Percentiles rank a stretch among this genome's conserved stretches.
Conservation (phyloP, 2,329 filamentous ascomycete genomes). For the Sclerotinia spermophila region DNA sequence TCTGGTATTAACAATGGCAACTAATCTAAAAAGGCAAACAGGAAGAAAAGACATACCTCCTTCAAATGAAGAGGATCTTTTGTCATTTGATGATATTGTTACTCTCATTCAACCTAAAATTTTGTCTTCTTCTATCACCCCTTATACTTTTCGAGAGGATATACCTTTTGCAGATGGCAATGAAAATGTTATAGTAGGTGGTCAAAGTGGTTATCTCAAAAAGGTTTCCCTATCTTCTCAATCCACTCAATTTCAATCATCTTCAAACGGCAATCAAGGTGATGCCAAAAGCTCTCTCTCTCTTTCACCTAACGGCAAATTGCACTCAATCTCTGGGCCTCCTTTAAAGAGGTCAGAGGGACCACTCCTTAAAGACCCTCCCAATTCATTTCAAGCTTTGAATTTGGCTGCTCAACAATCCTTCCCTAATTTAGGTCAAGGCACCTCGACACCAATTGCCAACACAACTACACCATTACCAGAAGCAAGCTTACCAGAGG, state of each 20-base stretch:
- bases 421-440: neutral
- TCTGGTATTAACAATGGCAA: neutral
- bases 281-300: neutral
- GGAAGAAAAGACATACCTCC: neutral
- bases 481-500: neutral
- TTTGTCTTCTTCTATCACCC: neutral
- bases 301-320: neutral
- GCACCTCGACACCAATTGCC: no score
- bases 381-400: neutral
- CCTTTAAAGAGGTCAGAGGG: neutral
- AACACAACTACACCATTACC: neutral
- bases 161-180: neutral
- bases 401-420: neutral
- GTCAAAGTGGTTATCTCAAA: no score
- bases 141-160: neutral
- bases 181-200: neutral
- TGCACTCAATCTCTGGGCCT: neutral
- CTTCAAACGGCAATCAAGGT: conserved; percentile 1
- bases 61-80: neutral
- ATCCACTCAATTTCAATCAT: neutral
- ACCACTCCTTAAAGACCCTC: neutral
- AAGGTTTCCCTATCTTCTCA: neutral
- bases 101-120: neutral
- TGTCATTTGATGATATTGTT: conserved; percentile 1
- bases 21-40: neutral